Conservation (phyloP, 345 rosid species). For the Moringa oleifera region DNA sequence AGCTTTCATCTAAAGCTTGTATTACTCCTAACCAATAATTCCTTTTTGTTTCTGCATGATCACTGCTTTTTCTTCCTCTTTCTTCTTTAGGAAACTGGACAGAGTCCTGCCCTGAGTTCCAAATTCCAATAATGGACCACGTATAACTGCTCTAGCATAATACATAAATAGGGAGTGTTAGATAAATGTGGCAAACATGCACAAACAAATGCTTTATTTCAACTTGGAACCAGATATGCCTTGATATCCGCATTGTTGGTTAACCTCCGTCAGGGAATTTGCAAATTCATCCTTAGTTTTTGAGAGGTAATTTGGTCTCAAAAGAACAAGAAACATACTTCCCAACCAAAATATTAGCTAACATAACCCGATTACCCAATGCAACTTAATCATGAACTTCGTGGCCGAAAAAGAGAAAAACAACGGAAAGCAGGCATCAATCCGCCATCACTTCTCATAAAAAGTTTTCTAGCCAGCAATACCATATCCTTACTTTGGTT, state of each 20-base stretch:
- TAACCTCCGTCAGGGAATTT: background rate
- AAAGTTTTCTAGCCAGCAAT: background rate
- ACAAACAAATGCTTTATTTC: too few relatives aligned
- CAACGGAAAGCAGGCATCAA: too few relatives aligned
- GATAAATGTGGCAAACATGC: background rate
- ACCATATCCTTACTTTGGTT: conserved; percentile 1
- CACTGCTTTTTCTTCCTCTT: background rate
- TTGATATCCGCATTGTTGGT: background rate
- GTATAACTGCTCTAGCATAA: background rate
- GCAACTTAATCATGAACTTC: background rate
- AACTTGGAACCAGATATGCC: background rate
- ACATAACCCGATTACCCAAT: background rate
- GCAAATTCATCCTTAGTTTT: background rate
- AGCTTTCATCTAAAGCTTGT: background rate
- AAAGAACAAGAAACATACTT: background rate
- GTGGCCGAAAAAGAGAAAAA: background rate
- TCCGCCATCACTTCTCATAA: too few relatives aligned
- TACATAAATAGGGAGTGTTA: too few relatives aligned
- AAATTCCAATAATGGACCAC: background rate
- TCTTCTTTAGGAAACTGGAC: background rate
- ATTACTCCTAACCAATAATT: background rate
- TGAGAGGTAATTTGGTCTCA: background rate
- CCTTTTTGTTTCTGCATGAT: background rate
- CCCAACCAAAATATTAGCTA: background rate
- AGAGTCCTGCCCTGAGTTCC: background rate